Base-by-base conservation (phyloP, 1,284 basidiomycete species). In the Ustilago bromivora region DNA sequence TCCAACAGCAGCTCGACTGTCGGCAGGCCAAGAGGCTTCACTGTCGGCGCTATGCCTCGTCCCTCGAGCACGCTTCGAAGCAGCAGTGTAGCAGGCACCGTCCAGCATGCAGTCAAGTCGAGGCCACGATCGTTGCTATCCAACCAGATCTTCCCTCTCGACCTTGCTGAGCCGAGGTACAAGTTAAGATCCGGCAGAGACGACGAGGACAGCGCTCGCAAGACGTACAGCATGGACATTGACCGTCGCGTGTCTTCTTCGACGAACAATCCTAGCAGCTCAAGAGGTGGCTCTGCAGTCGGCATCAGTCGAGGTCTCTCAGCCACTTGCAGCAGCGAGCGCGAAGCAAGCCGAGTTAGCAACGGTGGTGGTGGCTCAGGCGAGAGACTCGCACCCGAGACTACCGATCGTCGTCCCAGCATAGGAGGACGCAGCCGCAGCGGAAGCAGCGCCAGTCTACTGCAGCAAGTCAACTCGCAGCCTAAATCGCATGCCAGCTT, bases 401-500 rank as follows among this genome's bases (percentile, higher is more conserved):
- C 13, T 36, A 38, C 38, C 31, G 74, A 76, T 11, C 69, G 74
- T 19, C 69, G 69, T 28, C 74, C 74, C 0, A 76, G 74, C 46
- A 41, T 71, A 12, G 74, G 74, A 12, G 56, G 63, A 28, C 75
- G 82, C 46, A 79, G 79, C 66, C 68, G 81, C 2, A 83, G 82
- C 65, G 82, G 79, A 15, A 82, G 81, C 64, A 78, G 69, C 31
- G 76, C 82, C 23, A 82, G 82, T 43, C 66, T 83, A 35, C 58
- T 82, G 58, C 80, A 81, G 34, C 81, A 82, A 54, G 79, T 81
- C 38, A 81, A 82, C 38, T 68, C 71, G 31, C 79, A 79, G 31
- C 80, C 80, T 38, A 73, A 76, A 38, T 80, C 77, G 17, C 77
- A 81, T 46, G 82, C 82, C 55, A 78, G 74, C 69, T 83, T 84